Percentiles rank a stretch among this genome's conserved stretches.
Evolutionary conservation across 1,284 basidiomycete genomes (phyloP).

Genomic region (Singerocomus inundabilis): DNA sequence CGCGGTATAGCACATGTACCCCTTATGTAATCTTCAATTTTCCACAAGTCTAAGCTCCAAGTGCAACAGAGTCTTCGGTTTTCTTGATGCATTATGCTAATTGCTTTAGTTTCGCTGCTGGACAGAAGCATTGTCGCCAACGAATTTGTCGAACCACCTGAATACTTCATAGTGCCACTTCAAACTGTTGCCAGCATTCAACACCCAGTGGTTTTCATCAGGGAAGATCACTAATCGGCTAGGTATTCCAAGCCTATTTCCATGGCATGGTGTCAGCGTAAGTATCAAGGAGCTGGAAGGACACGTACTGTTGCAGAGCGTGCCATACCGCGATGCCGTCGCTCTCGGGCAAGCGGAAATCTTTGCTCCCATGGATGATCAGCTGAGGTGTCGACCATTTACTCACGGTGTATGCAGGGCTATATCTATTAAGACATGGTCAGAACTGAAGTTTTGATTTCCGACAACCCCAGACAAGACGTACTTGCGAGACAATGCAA

Average conservation of each 20-base stretch:
- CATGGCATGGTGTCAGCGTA: not conserved
- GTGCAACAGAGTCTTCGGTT: not conserved
- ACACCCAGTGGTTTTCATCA: slow-evolving; percentile 91
- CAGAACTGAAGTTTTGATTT: not conserved
- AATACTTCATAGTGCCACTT: slow-evolving; percentile 91
- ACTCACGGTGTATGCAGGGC: slow-evolving; percentile 74
- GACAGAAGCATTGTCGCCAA: slow-evolving; percentile 39
- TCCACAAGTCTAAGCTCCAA: not conserved
- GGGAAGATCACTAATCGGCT: slow-evolving; percentile 88
- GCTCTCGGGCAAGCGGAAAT: slow-evolving; percentile 81
- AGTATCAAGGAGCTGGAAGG: not conserved
- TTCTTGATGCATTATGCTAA: not conserved
- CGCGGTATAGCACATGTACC: slow-evolving; percentile 4
- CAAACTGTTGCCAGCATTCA: slow-evolving; percentile 74
- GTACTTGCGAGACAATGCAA: slow-evolving; percentile 56
- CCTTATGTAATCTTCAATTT: slow-evolving; percentile 9
- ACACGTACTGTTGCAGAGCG: slow-evolving; percentile 69
- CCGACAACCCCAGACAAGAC: slow-evolving; percentile 14
- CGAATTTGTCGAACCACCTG: slow-evolving; percentile 78
- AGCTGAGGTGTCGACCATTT: slow-evolving; percentile 87
- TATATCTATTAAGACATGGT: slow-evolving; percentile 43
- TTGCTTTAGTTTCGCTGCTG: slow-evolving; percentile 18
- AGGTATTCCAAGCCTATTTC: slow-evolving; percentile 64
- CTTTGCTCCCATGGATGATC: slow-evolving; percentile 83
- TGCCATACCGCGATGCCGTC: slow-evolving; percentile 84